Evolutionary conservation across 2,329 filamentous ascomycete species (phyloP).

Genomic region (Stachybotrys chlorohalonatus): DNA sequence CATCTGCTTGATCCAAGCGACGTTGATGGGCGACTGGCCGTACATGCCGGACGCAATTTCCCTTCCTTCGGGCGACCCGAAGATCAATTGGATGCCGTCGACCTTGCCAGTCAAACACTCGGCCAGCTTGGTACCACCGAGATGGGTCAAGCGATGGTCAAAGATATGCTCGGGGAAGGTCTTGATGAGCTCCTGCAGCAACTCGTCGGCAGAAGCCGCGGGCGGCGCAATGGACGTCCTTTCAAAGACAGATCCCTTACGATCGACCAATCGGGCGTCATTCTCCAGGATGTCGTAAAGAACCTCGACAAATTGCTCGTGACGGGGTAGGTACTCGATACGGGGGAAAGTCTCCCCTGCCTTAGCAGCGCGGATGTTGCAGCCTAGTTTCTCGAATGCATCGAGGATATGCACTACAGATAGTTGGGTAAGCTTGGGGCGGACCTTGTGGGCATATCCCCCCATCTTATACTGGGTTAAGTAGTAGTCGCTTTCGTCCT

Average conservation of each 20-base stretch:
- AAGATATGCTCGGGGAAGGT: background rate
- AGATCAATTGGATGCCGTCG: conserved; percentile 28
- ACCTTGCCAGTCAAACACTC: conserved; percentile 19
- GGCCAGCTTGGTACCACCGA: conserved; percentile 16
- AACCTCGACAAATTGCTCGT: too few species aligned
- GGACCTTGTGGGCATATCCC: too few species aligned
- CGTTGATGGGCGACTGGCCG: conserved; percentile 14
- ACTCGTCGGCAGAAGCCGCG: background rate
- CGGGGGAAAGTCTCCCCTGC: too few species aligned
- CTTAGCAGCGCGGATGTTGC: too few species aligned
- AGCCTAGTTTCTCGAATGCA: too few species aligned
- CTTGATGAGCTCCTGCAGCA: background rate
- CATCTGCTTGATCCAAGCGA: conserved; percentile 11
- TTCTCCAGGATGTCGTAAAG: too few species aligned
- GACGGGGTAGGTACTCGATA: too few species aligned
- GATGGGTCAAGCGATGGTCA: background rate
- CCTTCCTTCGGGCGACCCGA: conserved; percentile 23
- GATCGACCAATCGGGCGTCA: too few species aligned
- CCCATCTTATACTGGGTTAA: too few species aligned
- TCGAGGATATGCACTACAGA: too few species aligned
- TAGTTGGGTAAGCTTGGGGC: too few species aligned
- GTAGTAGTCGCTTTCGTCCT: too few species aligned
- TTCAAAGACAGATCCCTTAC: background rate
- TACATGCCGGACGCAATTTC: conserved; percentile 28
- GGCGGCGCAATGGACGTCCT: background rate